Evolutionary conservation across 179 eudicot genomes (phyloP).

Genomic region (Nepenthes alata): DNA sequence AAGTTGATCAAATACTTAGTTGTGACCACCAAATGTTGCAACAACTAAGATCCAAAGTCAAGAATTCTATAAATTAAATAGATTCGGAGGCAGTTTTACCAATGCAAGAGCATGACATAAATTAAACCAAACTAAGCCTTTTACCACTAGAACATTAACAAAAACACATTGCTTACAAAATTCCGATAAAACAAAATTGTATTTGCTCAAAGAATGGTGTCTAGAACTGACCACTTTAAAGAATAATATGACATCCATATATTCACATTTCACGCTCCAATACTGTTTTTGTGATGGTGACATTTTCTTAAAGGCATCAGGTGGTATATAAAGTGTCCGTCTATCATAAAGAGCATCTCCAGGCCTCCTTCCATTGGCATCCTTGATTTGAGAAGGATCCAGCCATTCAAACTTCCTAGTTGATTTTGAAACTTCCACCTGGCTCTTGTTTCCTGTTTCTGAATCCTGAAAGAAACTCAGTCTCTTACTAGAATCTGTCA

Average conservation of each 20-base stretch:
- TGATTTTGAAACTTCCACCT: slow-evolving; percentile 26
- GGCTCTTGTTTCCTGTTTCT: slow-evolving; percentile 16
- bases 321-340: slow-evolving; percentile 81
- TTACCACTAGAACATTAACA: too few species aligned
- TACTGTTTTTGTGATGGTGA: slow-evolving; percentile 94
- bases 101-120: too few species aligned
- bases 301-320: slow-evolving; percentile 73
- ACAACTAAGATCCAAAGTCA: too few species aligned
- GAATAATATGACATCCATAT: slow-evolving; percentile 85
- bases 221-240: slow-evolving; percentile 85
- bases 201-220: background rate
- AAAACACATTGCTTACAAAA: too few species aligned
- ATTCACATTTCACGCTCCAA: slow-evolving; percentile 76
- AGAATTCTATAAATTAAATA: too few species aligned
- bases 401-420: slow-evolving; percentile 91
- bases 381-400: slow-evolving; percentile 65
- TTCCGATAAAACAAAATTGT: too few species aligned
- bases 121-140: too few species aligned
- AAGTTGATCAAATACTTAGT: too few species aligned
- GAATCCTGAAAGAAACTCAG: slow-evolving; percentile 36
- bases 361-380: slow-evolving; percentile 86
- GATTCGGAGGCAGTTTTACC: too few species aligned
- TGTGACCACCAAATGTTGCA: too few species aligned
- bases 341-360: slow-evolving; percentile 67
- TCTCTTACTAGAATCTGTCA: slow-evolving; percentile 43